Base-by-base conservation (phyloP, 192 early-diverging fungal genomes). In the Backusella parvicylindrica region DNA sequence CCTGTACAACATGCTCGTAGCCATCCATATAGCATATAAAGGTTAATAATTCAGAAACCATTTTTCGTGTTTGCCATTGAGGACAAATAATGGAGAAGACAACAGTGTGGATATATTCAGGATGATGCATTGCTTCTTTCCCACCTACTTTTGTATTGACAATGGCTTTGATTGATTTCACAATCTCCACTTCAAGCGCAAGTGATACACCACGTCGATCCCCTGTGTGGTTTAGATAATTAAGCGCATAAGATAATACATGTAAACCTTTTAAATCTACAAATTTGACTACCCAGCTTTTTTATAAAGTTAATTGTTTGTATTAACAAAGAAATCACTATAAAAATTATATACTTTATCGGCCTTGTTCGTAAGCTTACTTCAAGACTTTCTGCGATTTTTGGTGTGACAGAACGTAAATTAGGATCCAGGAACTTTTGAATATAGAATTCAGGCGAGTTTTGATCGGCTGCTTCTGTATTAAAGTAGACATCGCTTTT, bases 21-120 rank as follows among this genome's bases (percentile, higher is more conserved):
- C 93, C 93, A 35, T 90, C 91, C 23, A 89, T 85, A 77, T 91
- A 92, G 74, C 91, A 93, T 37, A 93, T 79, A 71, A 91, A 92
- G 0, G 92, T 90, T 43, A 95, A 80, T 21, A 95, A 82, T 73
- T 93, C 93, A 3, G 87, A 89, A 0, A 91, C 90, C 37, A 91
- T 65, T 23, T 90, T 91, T 16, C 92, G 86, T 7, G 92, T 93
- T 65, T 87, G 86, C 64, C 89, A 83, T 70, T 91, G 91, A 16
- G 92, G 91, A 23, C 91, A 90, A n/a, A 86, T 87, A 64, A 95
- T 86, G 21, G 91, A 92, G 69, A 93, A 91, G n/a, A 87, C 88
- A 28, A 93, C 81, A 26, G 88, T 89, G 50, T 89, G 85, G n/a
- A 92, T 90, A 67, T 92, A 91, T n/a, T 85, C 76, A 18, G 91